Evolutionary conservation across 257 asterid genomes (phyloP), one percentile per base, ranked within the genome.

Genomic region (Craterostigma plantagineum): DNA sequence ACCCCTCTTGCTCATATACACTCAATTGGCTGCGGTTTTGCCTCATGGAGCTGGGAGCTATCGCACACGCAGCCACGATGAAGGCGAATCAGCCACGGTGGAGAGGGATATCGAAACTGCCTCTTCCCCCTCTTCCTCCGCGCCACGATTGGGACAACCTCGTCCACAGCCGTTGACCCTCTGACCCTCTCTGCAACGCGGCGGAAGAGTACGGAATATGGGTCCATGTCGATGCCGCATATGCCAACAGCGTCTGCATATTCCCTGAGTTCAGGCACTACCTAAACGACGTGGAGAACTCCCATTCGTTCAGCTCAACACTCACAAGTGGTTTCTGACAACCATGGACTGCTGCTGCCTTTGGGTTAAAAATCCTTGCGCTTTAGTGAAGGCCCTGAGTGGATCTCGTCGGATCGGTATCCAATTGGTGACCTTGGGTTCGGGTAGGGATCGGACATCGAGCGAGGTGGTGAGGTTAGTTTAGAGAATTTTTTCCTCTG

Each of bases 191-290:
- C 1, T 72, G 78, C 46, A 68, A 55, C 4, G 76, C 67, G 44
- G 76, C 76, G 8, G 43, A 59, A 12, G 74, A 67, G 45, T 59
- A 45, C 59, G 72, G 57, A 0, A 42, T 79, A 0, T 79, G 92
- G 92, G 83, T 79, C 10, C 92, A 75, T 30, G 76, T 79, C 0
- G 92, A 79, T 55, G 92, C 80, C 1, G 83, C 87, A 0, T 79
- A 79, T 55, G 83, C 74, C 0, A 82, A 86, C 1, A 79, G 92
- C 56, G 80, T 67, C 0, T 72, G 79, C 42, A 79, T 79, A 10
- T 65, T 63, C 43, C 87, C 92, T 0, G 92, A 79, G 47, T 72
- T 59, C 56, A 77, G 76, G 0, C 82, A 62, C 38, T 79, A 69
- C 50, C 68, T 79, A 0, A 67, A 75, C 34, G 92, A 87, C 0